Percentiles rank a stretch among this genome's conserved stretches.
These are phyloP conservation scores for Ambrosia artemisiifolia DNA, from an alignment of 129 eudicot species.

Conservation along the genomic window DNA sequence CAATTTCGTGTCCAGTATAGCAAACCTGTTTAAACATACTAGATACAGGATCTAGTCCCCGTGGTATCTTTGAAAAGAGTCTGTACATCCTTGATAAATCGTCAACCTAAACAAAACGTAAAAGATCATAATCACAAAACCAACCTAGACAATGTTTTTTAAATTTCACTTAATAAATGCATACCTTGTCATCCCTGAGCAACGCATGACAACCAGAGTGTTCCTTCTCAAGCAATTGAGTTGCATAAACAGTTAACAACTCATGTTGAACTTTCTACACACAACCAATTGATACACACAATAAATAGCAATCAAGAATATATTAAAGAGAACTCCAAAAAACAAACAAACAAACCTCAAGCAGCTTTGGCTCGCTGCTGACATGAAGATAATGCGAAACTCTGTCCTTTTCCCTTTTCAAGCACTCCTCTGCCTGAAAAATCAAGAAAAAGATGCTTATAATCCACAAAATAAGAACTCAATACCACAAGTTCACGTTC, in stretches of 20 bases:
- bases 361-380: slow-evolving; percentile 86
- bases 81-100: slow-evolving; percentile 96
- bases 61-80: slow-evolving; percentile 78
- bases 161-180: background rate
- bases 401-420: slow-evolving; percentile 81
- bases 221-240: slow-evolving; percentile 90
- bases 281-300: background rate
- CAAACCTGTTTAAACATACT: slow-evolving; percentile 90
- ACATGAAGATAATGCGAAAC: slow-evolving; percentile 76
- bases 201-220: slow-evolving; percentile 94
- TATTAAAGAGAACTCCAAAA: background rate
- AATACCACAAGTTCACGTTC: slow-evolving; percentile 7
- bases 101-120: slow-evolving; percentile 47
- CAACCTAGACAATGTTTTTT: background rate
- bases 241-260: slow-evolving; percentile 72
- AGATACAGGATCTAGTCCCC: slow-evolving; percentile 87
- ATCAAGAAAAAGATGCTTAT: background rate
- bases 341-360: slow-evolving; percentile 49
- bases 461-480: background rate
- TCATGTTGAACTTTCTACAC: slow-evolving; percentile 86
- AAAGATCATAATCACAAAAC: background rate
- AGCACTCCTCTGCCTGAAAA: slow-evolving; percentile 82
- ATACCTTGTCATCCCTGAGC: slow-evolving; percentile 95
- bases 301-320: background rate
- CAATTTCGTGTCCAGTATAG: background rate